Conservation (phyloP, 2,329 filamentous ascomycete species). For the Colletotrichum chlorophyti region DNA sequence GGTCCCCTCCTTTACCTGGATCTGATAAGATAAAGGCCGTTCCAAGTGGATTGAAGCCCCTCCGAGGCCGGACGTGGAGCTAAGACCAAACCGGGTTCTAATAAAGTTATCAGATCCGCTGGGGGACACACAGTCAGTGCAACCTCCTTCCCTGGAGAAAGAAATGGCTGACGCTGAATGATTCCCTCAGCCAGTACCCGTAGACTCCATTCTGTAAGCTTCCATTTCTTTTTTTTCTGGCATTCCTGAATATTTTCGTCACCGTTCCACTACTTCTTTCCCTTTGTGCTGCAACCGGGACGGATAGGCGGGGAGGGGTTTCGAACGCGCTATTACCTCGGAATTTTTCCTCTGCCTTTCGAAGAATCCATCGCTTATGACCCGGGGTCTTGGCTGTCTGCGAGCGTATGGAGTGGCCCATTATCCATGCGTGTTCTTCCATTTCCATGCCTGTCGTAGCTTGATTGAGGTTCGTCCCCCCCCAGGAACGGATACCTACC, state of each 20-base stretch:
- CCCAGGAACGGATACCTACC: too few species aligned
- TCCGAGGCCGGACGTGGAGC: constrained; percentile 17
- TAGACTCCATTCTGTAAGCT: too few species aligned
- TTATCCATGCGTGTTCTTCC: neutral
- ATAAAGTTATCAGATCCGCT: constrained; percentile 47
- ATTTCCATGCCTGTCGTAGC: constrained; percentile 1
- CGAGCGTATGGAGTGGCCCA: neutral
- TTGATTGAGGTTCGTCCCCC: too few species aligned
- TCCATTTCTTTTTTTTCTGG: too few species aligned
- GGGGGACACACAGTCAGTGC: constrained; percentile 3
- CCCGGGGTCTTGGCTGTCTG: constrained; percentile 7
- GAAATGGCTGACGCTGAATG: too few species aligned
- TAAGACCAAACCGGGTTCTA: constrained; percentile 8
- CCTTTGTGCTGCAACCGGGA: neutral
- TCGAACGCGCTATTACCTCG: too few species aligned
- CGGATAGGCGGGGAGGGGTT: too few species aligned
- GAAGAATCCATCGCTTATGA: neutral
- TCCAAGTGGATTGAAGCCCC: neutral
- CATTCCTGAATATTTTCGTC: too few species aligned
- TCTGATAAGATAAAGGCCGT: constrained; percentile 23
- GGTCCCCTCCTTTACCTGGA: too few species aligned
- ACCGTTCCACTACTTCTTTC: too few species aligned
- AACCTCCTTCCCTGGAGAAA: constrained; percentile 16
- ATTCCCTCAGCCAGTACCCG: too few species aligned
- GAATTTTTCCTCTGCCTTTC: neutral